Base-by-base conservation (phyloP, 768 basidiomycete genomes). In the Tephrocybe rancida region DNA sequence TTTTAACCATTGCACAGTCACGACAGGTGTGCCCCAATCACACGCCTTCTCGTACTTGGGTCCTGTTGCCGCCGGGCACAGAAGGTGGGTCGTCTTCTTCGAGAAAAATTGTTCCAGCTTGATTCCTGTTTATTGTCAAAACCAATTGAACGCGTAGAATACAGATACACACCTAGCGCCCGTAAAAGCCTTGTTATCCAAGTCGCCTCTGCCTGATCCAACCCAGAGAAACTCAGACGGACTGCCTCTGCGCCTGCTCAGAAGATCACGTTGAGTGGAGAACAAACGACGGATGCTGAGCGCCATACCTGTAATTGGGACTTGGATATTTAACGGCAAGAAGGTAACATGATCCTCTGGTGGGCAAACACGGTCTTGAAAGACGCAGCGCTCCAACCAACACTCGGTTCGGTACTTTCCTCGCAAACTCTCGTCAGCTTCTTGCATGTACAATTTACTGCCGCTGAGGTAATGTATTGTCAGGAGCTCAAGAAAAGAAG, bases 311-410 rank as follows among this genome's bases (percentile, higher is more conserved):
- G 72, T 63, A 27, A 94, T 66, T 10, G 93, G 92, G 4, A 74
- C 72, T 4, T 70, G 48, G 3, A 87, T 76, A 3, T 61, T 70
- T 14, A 97, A 73, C 1, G 94, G 94, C 3, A 69, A 69, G 61
- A 91, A 93, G 0, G 85, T 81, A 11, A 90, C 65, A 57, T 92
- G 85, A 38, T 88, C 88, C 1, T 85, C 81, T 0, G 82, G 74
- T 16, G 72, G 66, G 62, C 88, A 87, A 46, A 96, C 70, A n/a
- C 81, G 78, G 41, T 90, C 87, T 52, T 87, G 84, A 49, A 82
- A 87, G 13, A 93, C 79, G 61, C 91, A 96, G 39, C 82, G 82
- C 67, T 98, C 95, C 1, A 98, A 75, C 95, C 95, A 98, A 65
- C 92, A 95, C 67, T 97, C 95, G 0, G 95, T 96, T 39, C 94